Base-by-base conservation (phyloP, 1,284 basidiomycete genomes). In the Schizophyllum commune region DNA sequence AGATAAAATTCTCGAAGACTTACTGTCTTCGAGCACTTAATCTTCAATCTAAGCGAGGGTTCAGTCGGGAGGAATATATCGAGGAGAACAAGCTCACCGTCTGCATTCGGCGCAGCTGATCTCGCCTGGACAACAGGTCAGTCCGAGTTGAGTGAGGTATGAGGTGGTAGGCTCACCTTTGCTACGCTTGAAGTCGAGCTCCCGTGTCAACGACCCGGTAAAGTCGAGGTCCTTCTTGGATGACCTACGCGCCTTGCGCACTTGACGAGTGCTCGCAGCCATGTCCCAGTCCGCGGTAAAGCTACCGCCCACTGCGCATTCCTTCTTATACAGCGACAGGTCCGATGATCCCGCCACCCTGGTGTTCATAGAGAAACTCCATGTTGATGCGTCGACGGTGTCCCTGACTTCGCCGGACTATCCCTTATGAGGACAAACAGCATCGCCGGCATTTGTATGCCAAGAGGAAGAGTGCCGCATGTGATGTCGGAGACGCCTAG, bases 21-120 rank as follows among this genome's bases (percentile, higher is more conserved):
- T 62, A 89, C 86, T 64, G 86, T 80, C 77, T 88, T 89, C 79
- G 89, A 86, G 74, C 88, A 90, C 69, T 85, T 86, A 66, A 87
- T 83, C 73, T 87, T 89, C 72, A 85, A 79, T 73, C 88, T 88
- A 47, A 52, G 51, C 33, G 47, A 51, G 51, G 22, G 61, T 57
- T 57, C 57, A 59, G 66, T 65, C 60, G 63, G 65, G 65, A 60
- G 9, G 39, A 11, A 9, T 47, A 47, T 47, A 9, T 9, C 17
- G 4, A 3, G 9, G 9, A 11, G 39, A 2, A 2, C 78, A 72
- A 79, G 81, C 81, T 78, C 77, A 79, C 78, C 79, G 75, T 65
- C 79, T 73, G 73, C 85, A 87, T 72, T 87, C 85, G 66, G 85
- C 85, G 72, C 85, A 87, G 67, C 82, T 84, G 68, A 87, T 83